A percentile compares a stretch with the other conserved stretches of the same genome.
These are phyloP conservation scores for Cryptosporidium sp. DNA, from an alignment of 169 alveolate genomes.

Conservation along the genomic window DNA sequence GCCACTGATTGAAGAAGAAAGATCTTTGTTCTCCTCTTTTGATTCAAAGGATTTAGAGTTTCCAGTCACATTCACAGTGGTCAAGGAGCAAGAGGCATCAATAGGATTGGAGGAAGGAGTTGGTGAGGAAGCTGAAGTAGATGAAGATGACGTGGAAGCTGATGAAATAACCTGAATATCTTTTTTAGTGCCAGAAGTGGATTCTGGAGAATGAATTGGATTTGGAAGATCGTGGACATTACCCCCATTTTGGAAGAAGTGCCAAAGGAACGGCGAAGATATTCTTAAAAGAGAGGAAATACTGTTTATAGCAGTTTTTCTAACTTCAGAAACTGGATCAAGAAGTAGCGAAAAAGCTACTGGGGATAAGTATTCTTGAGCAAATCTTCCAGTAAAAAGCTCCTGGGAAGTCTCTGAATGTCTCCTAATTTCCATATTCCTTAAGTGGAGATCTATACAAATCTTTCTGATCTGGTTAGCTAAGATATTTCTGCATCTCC, in stretches of 20 bases:
- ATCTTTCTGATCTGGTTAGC: slow-evolving; percentile 63
- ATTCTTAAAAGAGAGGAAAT: slow-evolving; percentile 63
- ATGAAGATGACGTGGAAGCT: neutral
- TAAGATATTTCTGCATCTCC: slow-evolving; percentile 68
- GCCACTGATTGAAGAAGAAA: neutral
- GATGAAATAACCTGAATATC: neutral
- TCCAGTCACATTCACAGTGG: neutral
- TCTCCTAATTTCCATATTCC: slow-evolving; percentile 24
- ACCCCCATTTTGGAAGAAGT: slow-evolving; percentile 70
- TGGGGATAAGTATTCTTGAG: slow-evolving; percentile 67
- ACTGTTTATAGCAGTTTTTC: slow-evolving; percentile 50
- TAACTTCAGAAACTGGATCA: slow-evolving; percentile 67
- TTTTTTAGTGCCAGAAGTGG: neutral
- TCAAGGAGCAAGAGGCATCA: neutral
- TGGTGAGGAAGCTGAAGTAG: neutral
- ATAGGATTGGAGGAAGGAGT: neutral
- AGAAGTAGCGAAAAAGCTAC: slow-evolving; percentile 60
- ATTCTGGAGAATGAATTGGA: slow-evolving; percentile 20
- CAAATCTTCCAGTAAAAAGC: slow-evolving; percentile 35
- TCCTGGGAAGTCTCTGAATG: neutral
- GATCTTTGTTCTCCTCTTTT: neutral
- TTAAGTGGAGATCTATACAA: slow-evolving; percentile 40
- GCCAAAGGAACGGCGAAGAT: slow-evolving; percentile 72
- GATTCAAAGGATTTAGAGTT: neutral
- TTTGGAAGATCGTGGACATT: slow-evolving; percentile 51